Evolutionary conservation across 2,329 filamentous ascomycete species (phyloP).

Genomic region (Ciborinia camelliae): DNA sequence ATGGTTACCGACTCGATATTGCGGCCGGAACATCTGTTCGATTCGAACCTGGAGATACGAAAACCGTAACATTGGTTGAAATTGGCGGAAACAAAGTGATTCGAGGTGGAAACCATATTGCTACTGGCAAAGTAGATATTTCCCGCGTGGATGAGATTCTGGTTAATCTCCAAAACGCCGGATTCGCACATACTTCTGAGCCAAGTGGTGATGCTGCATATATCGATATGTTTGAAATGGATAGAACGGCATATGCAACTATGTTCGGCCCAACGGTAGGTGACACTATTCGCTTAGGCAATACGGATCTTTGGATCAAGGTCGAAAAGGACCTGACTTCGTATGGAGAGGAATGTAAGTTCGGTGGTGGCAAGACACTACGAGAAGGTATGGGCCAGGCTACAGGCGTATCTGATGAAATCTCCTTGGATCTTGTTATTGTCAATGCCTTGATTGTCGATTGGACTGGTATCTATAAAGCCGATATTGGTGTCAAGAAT

Average conservation of each 20-base stretch:
- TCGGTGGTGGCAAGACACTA: constrained; percentile 90
- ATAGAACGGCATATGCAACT: constrained; percentile 70
- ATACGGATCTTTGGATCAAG: constrained; percentile 84
- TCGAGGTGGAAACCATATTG: constrained; percentile 77
- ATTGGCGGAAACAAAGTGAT: constrained; percentile 80
- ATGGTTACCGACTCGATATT: constrained; percentile 86
- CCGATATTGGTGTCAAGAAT: constrained; percentile 89
- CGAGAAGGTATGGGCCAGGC: constrained; percentile 96
- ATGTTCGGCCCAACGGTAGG: constrained; percentile 95
- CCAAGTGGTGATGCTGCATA: constrained; percentile 51
- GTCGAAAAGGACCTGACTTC: constrained; percentile 81
- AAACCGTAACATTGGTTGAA: constrained; percentile 85
- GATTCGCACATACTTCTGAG: constrained; percentile 74
- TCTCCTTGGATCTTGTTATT: constrained; percentile 79
- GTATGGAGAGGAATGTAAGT: constrained; percentile 93
- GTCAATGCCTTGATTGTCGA: constrained; percentile 89
- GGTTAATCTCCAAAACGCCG: constrained; percentile 61
- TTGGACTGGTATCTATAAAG: constrained; percentile 91
- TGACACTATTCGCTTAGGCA: constrained; percentile 76
- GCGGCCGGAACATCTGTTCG: constrained; percentile 86
- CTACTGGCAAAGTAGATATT: constrained; percentile 66
- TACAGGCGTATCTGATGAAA: constrained; percentile 66
- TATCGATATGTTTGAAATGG: constrained; percentile 66
- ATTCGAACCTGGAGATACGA: constrained; percentile 90
- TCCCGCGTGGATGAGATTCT: constrained; percentile 64